A percentile compares a stretch with the other conserved stretches of the same genome.
Evolutionary conservation across 2,329 filamentous ascomycete genomes (phyloP).

Genomic region (Colletotrichum filicis): DNA sequence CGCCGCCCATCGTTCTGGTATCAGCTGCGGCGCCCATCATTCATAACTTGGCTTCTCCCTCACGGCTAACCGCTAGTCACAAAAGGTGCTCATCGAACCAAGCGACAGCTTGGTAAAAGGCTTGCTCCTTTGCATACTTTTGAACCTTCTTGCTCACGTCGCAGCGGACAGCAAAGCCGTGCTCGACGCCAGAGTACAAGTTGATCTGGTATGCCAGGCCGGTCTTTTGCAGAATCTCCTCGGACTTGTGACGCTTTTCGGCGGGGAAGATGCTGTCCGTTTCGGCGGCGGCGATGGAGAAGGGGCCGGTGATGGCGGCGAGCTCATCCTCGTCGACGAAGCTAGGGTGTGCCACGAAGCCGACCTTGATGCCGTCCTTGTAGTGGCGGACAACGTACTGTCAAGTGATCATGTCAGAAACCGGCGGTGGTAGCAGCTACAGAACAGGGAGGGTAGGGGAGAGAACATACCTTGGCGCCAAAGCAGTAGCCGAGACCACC

Average conservation of each 20-base stretch:
- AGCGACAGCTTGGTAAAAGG: slow-evolving; percentile 79
- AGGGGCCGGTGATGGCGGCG: slow-evolving; percentile 70
- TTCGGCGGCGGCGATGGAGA: slow-evolving; percentile 75
- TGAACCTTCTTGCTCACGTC: slow-evolving; percentile 67
- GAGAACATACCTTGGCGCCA: slow-evolving; percentile 69
- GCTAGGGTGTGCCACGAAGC: slow-evolving; percentile 80
- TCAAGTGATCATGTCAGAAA: neutral
- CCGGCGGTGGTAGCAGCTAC: neutral
- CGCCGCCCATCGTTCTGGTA: too few relatives aligned
- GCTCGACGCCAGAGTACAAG: slow-evolving; percentile 75
- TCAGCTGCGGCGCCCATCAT: neutral
- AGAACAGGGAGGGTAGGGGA: neutral
- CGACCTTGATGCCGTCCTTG: slow-evolving; percentile 73
- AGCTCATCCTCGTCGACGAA: slow-evolving; percentile 78
- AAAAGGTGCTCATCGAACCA: slow-evolving; percentile 78
- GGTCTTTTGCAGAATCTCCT: slow-evolving; percentile 68
- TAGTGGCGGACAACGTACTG: slow-evolving; percentile 77
- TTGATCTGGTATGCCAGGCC: slow-evolving; percentile 79
- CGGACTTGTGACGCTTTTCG: slow-evolving; percentile 72
- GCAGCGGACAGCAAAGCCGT: slow-evolving; percentile 80
- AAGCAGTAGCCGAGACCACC: slow-evolving; percentile 80
- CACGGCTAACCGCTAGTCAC: slow-evolving; percentile 35
- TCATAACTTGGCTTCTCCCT: slow-evolving; percentile 9
- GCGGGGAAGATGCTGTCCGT: slow-evolving; percentile 73
- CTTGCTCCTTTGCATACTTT: slow-evolving; percentile 82